Evolutionary conservation across 108 stramenopile species (phyloP).

Genomic region (Aurantiochytrium sp.): DNA sequence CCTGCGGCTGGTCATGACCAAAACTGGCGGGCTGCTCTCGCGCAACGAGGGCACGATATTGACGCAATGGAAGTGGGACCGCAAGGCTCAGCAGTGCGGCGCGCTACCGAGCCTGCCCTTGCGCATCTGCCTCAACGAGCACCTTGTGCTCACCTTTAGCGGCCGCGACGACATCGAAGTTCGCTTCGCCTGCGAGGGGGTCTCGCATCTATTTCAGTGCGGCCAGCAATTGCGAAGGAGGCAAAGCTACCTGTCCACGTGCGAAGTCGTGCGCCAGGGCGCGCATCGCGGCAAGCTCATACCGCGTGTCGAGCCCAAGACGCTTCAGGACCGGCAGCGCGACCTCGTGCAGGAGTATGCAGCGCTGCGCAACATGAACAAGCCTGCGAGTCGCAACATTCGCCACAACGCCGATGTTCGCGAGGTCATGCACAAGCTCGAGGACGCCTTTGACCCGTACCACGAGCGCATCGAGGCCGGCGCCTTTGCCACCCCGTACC

Average conservation of each 20-base stretch:
- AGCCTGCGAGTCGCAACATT: background rate
- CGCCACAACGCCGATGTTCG: background rate
- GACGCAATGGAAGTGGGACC: constrained; percentile 29
- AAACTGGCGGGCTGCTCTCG: background rate
- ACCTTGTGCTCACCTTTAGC: background rate
- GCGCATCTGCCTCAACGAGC: background rate
- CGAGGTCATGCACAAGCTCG: background rate
- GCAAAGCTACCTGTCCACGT: background rate
- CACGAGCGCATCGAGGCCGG: background rate
- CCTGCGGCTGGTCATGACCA: background rate
- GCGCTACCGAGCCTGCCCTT: background rate
- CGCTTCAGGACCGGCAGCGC: background rate
- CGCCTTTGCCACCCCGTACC: background rate
- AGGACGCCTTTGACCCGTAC: constrained; percentile 30
- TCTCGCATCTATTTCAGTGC: background rate
- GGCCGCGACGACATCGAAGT: background rate
- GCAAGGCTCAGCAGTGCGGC: constrained; percentile 2
- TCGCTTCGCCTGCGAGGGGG: background rate
- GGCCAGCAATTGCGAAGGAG: background rate
- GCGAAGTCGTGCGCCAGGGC: background rate
- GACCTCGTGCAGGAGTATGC: background rate
- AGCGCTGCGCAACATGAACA: background rate
- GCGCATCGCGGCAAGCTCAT: background rate
- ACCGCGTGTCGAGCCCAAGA: background rate
- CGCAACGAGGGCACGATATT: background rate